Evolutionary conservation across 352 stramenopile species (phyloP).

Genomic region (Phytopythium kandeliae): DNA sequence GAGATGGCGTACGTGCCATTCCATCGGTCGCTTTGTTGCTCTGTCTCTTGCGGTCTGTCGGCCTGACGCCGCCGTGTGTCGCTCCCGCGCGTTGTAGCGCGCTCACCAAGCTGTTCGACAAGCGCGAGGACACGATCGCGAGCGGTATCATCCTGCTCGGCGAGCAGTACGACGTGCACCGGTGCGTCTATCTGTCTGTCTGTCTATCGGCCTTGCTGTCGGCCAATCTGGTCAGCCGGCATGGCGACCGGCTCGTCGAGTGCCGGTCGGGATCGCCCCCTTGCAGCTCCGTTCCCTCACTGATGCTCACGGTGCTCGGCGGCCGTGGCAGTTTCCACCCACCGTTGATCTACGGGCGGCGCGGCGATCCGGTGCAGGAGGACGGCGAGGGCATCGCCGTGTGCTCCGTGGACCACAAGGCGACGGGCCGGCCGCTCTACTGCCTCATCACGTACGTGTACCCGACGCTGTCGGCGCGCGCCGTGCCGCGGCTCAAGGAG

Average conservation of each 20-base stretch:
- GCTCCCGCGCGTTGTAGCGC: no score
- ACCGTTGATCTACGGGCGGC: conserved; percentile 69
- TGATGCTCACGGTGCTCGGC: no score
- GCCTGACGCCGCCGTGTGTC: not conserved
- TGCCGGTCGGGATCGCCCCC: no score
- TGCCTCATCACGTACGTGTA: conserved; percentile 82
- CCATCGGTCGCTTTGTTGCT: no score
- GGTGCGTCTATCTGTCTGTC: conserved; percentile 21
- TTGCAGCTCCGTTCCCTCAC: no score
- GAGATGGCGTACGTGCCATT: conserved; percentile 38
- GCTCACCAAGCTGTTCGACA: conserved; percentile 64
- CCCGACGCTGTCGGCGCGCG: conserved; percentile 69
- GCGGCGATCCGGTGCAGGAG: conserved; percentile 51
- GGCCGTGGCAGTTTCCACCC: conserved; percentile 70
- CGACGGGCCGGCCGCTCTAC: conserved; percentile 29
- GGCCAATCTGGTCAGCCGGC: no score
- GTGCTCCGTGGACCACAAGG: conserved; percentile 51
- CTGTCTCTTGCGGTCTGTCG: no score
- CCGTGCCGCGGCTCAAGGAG: conserved; percentile 69
- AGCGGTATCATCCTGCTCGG: conserved; percentile 61
- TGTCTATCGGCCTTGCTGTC: not conserved
- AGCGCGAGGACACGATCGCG: conserved; percentile 71
- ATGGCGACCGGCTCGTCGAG: no score
- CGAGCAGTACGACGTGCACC: conserved; percentile 82
- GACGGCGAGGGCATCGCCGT: conserved; percentile 71